These are phyloP conservation scores for Xylaria telfairii DNA, from an alignment of 495 filamentous ascomycete genomes.

Conservation along the genomic window DNA sequence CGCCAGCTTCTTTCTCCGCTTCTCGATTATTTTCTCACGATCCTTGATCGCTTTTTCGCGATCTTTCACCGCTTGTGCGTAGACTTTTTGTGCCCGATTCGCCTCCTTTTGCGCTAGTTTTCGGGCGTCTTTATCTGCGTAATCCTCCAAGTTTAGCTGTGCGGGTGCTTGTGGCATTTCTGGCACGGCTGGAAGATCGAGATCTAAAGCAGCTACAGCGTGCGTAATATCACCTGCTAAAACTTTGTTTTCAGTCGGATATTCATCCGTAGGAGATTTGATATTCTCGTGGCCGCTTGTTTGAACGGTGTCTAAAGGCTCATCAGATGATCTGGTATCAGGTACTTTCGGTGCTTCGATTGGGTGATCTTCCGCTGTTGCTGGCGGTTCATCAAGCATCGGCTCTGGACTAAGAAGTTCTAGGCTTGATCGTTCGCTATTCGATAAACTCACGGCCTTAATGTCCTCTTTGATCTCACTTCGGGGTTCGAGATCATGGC, in stretches of 20 bases:
- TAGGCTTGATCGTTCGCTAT: slow-evolving; percentile 28
- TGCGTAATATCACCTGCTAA: slow-evolving; percentile 27
- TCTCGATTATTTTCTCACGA: slow-evolving; percentile 61
- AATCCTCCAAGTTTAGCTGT: slow-evolving; percentile 55
- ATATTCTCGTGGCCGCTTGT: not conserved
- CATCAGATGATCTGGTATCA: not conserved
- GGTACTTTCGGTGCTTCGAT: not conserved
- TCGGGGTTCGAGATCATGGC: slow-evolving; percentile 30
- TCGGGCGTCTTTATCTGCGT: slow-evolving; percentile 64
- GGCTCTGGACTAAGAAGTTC: slow-evolving; percentile 36
- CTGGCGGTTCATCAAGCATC: slow-evolving; percentile 31
- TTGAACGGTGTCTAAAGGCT: not conserved
- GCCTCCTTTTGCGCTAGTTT: slow-evolving; percentile 71
- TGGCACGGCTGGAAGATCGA: slow-evolving; percentile 51
- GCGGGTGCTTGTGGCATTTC: slow-evolving; percentile 48
- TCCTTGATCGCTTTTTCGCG: slow-evolving; percentile 66
- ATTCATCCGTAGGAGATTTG: not conserved
- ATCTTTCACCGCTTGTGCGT: slow-evolving; percentile 67
- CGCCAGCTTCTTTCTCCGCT: slow-evolving; percentile 56
- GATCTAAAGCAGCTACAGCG: slow-evolving; percentile 31
- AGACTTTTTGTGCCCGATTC: slow-evolving; percentile 60
- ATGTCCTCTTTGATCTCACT: slow-evolving; percentile 19
- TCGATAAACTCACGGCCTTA: slow-evolving; percentile 13
- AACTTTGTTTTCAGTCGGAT: slow-evolving; percentile 13
- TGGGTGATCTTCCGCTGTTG: not conserved